Percentiles rank a stretch among this genome's conserved stretches.
These are phyloP conservation scores for Hibiscus tridactylites DNA, from an alignment of 345 rosid genomes.

Conservation along the genomic window DNA sequence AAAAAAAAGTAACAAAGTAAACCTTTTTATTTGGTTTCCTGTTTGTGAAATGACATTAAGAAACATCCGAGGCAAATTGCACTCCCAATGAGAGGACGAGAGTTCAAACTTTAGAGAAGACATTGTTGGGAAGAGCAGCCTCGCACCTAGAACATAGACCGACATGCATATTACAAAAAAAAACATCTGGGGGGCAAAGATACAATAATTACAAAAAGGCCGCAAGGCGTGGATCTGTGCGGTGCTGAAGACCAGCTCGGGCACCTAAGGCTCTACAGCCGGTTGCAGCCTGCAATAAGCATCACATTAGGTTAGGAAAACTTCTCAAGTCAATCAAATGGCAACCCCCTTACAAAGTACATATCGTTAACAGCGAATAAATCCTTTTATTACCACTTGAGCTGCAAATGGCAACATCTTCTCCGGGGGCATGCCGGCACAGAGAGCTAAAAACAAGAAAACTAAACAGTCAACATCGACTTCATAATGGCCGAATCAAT, in stretches of 20 bases:
- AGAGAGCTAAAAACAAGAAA: slow-evolving; percentile 37
- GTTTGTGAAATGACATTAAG: not conserved
- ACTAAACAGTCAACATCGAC: not conserved
- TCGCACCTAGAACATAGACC: too few species aligned
- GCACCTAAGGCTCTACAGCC: slow-evolving; percentile 81
- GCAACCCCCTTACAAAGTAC: not conserved
- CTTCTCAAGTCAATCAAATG: not conserved
- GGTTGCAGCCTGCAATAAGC: slow-evolving; percentile 60
- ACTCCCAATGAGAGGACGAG: too few species aligned
- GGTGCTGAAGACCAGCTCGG: slow-evolving; percentile 59
- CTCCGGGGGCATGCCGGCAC: slow-evolving; percentile 61
- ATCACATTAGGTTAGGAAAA: slow-evolving; percentile 2
- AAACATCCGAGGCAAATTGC: too few species aligned
- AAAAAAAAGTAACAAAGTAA: too few species aligned
- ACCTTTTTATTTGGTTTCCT: not conserved
- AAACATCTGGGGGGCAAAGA: not conserved
- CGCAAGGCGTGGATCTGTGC: slow-evolving; percentile 43
- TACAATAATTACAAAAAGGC: slow-evolving; percentile 21
- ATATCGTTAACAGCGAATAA: not conserved
- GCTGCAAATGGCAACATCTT: slow-evolving; percentile 76
- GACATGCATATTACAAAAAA: too few species aligned
- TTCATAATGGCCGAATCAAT: not conserved
- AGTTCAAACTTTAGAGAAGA: too few species aligned
- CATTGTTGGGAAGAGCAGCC: too few species aligned
- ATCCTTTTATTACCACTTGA: slow-evolving; percentile 54